phyloP scores from a whole-genome alignment of 176 grass and related monocot species.

The Chrysopogon serrulatus region DNA sequence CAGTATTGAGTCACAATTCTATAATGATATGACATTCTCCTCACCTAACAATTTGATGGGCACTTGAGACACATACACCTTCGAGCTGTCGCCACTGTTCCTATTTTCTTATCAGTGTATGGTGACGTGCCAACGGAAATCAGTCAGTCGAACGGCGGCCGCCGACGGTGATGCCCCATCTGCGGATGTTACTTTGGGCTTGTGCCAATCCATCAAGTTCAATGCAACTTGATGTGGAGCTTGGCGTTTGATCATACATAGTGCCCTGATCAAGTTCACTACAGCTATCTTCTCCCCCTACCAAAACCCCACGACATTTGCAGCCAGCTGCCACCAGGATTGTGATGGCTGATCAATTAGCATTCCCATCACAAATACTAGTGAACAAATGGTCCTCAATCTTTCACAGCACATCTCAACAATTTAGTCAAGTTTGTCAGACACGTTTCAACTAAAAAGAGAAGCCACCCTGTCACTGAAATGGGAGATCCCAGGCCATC shows the following conservation, averaged over 20 bases:
- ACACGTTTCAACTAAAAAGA: background rate
- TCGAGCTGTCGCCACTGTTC: slow-evolving; percentile 28
- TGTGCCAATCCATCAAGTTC: background rate
- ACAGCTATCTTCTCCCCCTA: background rate
- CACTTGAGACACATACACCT: background rate
- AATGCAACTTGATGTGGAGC: background rate
- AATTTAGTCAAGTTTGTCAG: background rate
- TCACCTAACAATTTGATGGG: slow-evolving; percentile 12
- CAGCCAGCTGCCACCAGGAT: background rate
- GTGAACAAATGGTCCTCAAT: background rate
- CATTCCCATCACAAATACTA: background rate
- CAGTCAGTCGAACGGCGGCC: slow-evolving; percentile 12
- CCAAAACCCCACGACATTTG: background rate
- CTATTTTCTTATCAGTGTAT: slow-evolving; percentile 8
- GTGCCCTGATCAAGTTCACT: background rate
- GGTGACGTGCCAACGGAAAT: slow-evolving; percentile 15
- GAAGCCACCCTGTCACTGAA: background rate
- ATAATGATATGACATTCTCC: background rate
- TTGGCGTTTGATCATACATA: background rate
- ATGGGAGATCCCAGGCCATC: background rate
- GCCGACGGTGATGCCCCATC: slow-evolving; percentile 25
- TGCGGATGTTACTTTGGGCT: background rate
- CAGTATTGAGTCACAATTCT: background rate
- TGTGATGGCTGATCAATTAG: background rate
- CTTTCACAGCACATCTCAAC: background rate